phyloP scores from a whole-genome alignment of 352 stramenopile species.

The Phytophthora macrochlamydospora region DNA sequence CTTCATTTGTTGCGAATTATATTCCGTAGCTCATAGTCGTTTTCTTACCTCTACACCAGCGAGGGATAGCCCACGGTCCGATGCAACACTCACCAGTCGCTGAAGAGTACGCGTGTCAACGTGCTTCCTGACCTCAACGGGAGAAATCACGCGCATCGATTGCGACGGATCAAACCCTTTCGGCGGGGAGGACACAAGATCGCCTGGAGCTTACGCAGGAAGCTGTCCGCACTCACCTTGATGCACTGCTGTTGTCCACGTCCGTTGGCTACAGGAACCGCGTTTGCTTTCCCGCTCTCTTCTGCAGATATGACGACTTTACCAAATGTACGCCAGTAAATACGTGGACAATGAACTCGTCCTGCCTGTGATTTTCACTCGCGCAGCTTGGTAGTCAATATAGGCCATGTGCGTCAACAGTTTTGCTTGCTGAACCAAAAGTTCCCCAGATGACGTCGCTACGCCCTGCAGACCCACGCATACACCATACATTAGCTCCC shows the following conservation, averaged over 20 bases:
- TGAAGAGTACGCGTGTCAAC: conserved; percentile 48
- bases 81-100: conserved; percentile 44
- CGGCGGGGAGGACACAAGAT: conserved; percentile 21
- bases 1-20: background rate
- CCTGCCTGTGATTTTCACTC: conserved; percentile 19
- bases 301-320: conserved; percentile 3
- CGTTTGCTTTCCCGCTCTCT: conserved; percentile 1
- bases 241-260: background rate
- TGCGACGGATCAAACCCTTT: conserved; percentile 12
- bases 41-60: conserved; percentile 35
- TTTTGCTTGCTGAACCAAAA: conserved; percentile 56
- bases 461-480: conserved; percentile 33
- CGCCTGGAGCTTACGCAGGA: conserved; percentile 42
- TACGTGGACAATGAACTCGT: too few species aligned
- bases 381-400: conserved; percentile 47
- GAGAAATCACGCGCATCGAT: conserved; percentile 18
- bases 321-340: too few species aligned
- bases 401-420: conserved; percentile 45
- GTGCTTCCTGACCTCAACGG: conserved; percentile 38
- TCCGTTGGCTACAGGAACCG: background rate
- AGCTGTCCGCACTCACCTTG: conserved; percentile 22
- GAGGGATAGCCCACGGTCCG: conserved; percentile 42
- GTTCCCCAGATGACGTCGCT: conserved; percentile 49
- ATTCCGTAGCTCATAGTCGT: too few species aligned
- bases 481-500: background rate